Conservation (phyloP, 176 grass and related monocot species). For the Aegilops umbellulata region DNA sequence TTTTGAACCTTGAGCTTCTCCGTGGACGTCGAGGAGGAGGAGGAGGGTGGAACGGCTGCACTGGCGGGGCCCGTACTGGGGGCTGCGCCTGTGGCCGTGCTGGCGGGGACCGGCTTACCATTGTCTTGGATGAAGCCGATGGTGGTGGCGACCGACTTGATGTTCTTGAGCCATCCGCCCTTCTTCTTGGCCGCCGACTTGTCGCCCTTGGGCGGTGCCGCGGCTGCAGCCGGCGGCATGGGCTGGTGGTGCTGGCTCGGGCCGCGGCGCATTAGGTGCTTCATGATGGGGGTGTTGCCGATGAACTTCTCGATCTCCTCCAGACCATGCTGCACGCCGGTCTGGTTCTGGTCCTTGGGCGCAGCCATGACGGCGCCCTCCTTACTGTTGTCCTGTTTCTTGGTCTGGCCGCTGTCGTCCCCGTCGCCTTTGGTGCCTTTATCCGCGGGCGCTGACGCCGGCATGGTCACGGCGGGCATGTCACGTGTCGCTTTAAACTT, state of each 20-base stretch:
- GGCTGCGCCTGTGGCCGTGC: not conserved
- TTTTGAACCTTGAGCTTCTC: conserved; percentile 83
- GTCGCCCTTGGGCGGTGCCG: conserved; percentile 34
- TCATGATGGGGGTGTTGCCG: conserved; percentile 79
- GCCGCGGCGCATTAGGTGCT: conserved; percentile 68
- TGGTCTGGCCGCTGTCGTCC: conserved; percentile 8
- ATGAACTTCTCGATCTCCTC: conserved; percentile 86
- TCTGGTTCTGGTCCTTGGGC: conserved; percentile 49
- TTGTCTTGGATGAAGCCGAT: conserved; percentile 61
- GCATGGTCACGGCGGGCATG: not conserved
- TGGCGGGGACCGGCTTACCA: not conserved
- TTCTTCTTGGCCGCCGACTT: conserved; percentile 67
- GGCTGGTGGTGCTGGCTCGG: conserved; percentile 30
- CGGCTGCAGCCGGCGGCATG: not conserved
- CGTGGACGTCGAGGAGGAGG: conserved; percentile 8
- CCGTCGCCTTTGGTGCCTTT: not conserved
- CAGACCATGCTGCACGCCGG: conserved; percentile 49
- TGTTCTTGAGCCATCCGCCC: conserved; percentile 86
- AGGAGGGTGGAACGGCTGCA: not conserved
- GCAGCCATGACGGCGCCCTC: conserved; percentile 42
- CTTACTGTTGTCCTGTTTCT: conserved; percentile 58
- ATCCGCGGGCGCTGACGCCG: not conserved
- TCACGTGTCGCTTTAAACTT: conserved; percentile 13
- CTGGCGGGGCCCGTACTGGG: not conserved
- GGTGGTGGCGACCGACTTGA: conserved; percentile 71